Evolutionary conservation across 148 eudicot species (phyloP), one percentile per base, ranked within the genome.

Genomic region (Simmondsia chinensis): DNA sequence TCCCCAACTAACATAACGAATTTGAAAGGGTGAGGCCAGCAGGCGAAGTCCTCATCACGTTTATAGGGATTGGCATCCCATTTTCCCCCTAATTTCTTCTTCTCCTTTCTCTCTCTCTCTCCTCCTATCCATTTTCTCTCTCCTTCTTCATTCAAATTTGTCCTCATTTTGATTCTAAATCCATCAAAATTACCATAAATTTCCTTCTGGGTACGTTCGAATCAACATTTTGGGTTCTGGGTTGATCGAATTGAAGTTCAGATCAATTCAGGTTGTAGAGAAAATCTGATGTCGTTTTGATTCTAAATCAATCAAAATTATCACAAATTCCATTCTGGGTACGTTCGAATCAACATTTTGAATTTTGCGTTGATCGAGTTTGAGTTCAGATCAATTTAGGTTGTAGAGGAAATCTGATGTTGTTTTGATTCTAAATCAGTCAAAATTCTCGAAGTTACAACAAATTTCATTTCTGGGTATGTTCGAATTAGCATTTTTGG

Each of bases 81-180:
- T 63, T 61, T 45, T 56, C 33, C 61, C 68, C 55, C 68, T 56
- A 63, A 34, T n/a, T n/a, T n/a, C 39, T 48, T 27, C 26, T 30
- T 16, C n/a, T n/a, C 42, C 22, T 11, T 40, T 21, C 39, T 17
- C 11, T 52, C 44, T 49, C 45, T 38, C 44, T 12, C 43, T 23
- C 56, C 14, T n/a, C 56, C 61, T n/a, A 43, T 49, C 33, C 50
- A 40, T 46, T 12, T 20, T 48, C 41, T 20, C 51, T 6, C 24
- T 15, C 33, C 25, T 7, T 16, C 45, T 3, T 8, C 20, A 34
- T 22, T 17, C 48, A 45, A 28, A 25, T 2, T 26, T 44, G 9
- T 36, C 29, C 26, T 50, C 33, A 23, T 22, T 13, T 23, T 33
- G 6, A 9, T 15, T 48, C 25, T 8, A 33, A 41, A 14, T 42